Evolutionary conservation across 495 filamentous ascomycete genomes (phyloP), one percentile per base, ranked within the genome.

Genomic region (Aspergillus indologenus): DNA sequence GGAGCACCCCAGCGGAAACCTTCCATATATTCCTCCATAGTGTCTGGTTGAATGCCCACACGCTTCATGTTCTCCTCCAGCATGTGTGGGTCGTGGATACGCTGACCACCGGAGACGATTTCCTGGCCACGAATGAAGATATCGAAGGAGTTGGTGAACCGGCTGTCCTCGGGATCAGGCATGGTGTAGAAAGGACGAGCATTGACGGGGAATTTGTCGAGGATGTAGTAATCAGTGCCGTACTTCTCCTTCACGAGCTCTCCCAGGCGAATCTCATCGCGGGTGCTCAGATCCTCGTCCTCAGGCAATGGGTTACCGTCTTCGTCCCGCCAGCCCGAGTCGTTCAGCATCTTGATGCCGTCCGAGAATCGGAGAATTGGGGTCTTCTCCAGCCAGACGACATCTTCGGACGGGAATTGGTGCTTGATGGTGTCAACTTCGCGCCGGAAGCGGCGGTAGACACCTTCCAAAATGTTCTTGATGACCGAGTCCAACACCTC

Each of bases 161-260:
- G 79, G 8, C 82, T 74, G 63, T 96, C 85, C 11, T 86, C 73
- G 2, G 89, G 81, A 55, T 96, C 92, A 0, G 90, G 89, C 82
- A 96, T 93, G n/a, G 92, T 89, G 63, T 97, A 96, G 75, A 96
- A 97, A 2, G 92, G 92, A 40, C 92, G 83, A 7, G 88, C 92
- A 11, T 85, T 85, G 1, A 81, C 74, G 14, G 92, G 92, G 71
- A 96, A 96, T 65, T 96, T 96, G 82, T 97, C 92, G 53, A 97
- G 84, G 45, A 96, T 85, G 74, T 93, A 97, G 77, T 93, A 97
- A 66, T 97, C 92, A 17, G 91, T 92, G 44, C 85, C 79, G 65
- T 88, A 94, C 72, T 92, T 90, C 68, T 92, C 86, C 69, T 89
- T 91, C 56, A 97, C 83, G 20, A 97, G 69, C 58, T 87, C 75